These are phyloP conservation scores for Cystobasidium onofrii DNA, from an alignment of 768 basidiomycete genomes.

Conservation along the genomic window DNA sequence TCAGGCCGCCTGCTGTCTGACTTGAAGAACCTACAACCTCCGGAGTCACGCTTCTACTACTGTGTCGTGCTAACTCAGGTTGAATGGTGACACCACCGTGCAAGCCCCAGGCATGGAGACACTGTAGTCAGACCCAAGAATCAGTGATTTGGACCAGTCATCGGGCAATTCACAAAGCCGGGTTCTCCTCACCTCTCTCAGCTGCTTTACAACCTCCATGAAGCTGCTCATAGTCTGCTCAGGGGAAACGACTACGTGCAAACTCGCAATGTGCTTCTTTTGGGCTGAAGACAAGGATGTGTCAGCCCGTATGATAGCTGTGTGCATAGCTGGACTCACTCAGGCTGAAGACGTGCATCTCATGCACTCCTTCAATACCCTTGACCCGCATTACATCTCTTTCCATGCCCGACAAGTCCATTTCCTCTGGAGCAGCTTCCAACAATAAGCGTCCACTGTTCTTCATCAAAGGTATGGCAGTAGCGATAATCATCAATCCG, in stretches of 20 bases:
- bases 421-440: conserved; percentile 14
- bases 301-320: too few species aligned
- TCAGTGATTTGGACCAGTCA: background rate
- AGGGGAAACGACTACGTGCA: background rate
- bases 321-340: background rate
- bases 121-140: background rate
- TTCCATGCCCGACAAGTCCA: conserved; percentile 30
- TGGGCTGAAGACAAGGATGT: background rate
- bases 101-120: conserved; percentile 20
- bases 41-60: background rate
- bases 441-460: conserved; percentile 4
- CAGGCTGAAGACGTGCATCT: conserved; percentile 10
- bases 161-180: background rate
- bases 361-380: conserved; percentile 27
- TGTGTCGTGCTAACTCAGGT: conserved; percentile 3
- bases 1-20: background rate
- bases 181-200: background rate
- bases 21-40: background rate
- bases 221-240: background rate
- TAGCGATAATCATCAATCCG: conserved; percentile 24
- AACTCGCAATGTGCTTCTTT: conserved; percentile 6
- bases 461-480: conserved; percentile 29
- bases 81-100: conserved; percentile 21
- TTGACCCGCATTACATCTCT: conserved; percentile 19
- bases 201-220: background rate